Base-by-base conservation (phyloP, 805 yeast species). In the Alloascoidea hylecoeti region DNA sequence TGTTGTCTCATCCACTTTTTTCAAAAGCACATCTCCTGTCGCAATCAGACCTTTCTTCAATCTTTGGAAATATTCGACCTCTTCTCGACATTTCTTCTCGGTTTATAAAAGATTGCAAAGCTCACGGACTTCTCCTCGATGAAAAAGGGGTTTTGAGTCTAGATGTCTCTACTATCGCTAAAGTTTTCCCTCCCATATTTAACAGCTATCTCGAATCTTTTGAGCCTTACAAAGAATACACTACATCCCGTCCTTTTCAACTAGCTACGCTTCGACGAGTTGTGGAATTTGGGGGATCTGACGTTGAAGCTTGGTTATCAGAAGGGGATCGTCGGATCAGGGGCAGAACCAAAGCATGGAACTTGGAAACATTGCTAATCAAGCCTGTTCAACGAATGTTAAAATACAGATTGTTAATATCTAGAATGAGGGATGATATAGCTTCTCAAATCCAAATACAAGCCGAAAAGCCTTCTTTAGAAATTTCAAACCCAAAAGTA, bases 271-370 rank as follows among this genome's bases (percentile, higher is more conserved):
- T 47, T 17, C 41, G 44, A 35, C 45, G 48, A 14, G 34, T 48
- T 16, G 39, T 43, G 17, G 34, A 45, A 16, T 35, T 40, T n/a
- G 54, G 51, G 4, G 47, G 49, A 13, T 50, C 56, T 5, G 42
- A 43, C 1, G 37, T 50, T 34, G 44, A 43, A 13, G 39, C 41
- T 13, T 63, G 68, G 68, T 49, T 63, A 9, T 36, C 44, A 3
- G 51, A 50, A 18, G 51, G 64, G 35, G 42, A 46, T 12, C 44
- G 41, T 16, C 44, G 52, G 15, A 51, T 55, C 12, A 42, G 48
- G 33, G 34, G 41, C 6, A 38, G 43, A 18, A 56, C 66, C 2
- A 52, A 55, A 1, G 60, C 63, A 1, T 58, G 66, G 63, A 55
- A 64, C 16, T 46, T 65, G 33, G 66, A 23, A 23, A 23, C 30